Conservation (phyloP, 495 filamentous ascomycete genomes). For the Amphirosellinia nigrospora region DNA sequence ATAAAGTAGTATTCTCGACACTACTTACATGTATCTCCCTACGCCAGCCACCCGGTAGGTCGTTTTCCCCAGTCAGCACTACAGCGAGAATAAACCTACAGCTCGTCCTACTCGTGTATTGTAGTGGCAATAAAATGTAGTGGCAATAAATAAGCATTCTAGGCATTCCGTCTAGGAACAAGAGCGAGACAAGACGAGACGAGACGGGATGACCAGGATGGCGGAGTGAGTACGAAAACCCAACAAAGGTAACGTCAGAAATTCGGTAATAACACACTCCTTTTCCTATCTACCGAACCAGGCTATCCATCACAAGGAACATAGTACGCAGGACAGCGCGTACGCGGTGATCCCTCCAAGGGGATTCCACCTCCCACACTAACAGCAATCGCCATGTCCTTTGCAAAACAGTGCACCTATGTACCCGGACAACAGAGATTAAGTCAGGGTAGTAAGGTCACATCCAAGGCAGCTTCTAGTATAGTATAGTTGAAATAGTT, state of each 20-base stretch:
- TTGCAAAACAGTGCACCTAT: not conserved
- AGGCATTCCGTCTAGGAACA: too few species aligned
- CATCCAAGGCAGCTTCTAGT: not conserved
- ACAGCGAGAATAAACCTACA: not conserved
- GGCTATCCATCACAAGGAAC: not conserved
- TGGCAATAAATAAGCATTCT: too few species aligned
- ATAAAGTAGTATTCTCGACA: not conserved
- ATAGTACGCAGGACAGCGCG: too few species aligned
- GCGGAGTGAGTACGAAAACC: not conserved
- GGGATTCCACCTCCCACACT: not conserved
- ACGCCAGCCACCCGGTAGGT: not conserved
- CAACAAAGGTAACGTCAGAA: too few species aligned
- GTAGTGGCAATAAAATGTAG: too few species aligned
- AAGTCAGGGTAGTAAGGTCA: not conserved
- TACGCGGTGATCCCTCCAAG: too few species aligned
- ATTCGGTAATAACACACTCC: too few species aligned
- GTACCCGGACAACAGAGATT: not conserved
- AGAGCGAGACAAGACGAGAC: too few species aligned
- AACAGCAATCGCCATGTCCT: not conserved
- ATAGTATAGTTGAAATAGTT: not conserved
- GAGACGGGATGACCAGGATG: not conserved
- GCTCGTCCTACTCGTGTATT: too few species aligned
- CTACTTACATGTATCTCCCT: not conserved
- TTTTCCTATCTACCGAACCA: too few species aligned
- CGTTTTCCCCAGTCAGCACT: not conserved